Conservation (phyloP, 1,284 basidiomycete species). For the Neolentinus lepideus region DNA sequence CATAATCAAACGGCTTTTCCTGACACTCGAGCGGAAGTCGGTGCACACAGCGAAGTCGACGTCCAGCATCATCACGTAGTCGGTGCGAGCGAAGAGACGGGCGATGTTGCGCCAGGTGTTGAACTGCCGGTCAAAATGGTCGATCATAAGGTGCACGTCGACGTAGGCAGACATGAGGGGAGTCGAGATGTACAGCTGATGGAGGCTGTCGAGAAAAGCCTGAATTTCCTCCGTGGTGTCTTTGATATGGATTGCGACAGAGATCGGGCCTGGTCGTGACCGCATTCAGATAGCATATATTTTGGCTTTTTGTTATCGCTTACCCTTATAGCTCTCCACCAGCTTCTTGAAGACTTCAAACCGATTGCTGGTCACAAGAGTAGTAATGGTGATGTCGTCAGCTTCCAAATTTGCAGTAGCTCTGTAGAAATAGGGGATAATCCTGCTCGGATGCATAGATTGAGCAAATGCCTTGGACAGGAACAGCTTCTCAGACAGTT, state of each 20-base stretch:
- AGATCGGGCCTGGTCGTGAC: constrained; percentile 63
- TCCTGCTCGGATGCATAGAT: constrained; percentile 62
- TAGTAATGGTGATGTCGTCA: constrained; percentile 78
- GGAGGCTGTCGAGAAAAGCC: constrained; percentile 47
- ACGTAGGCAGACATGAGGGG: constrained; percentile 61
- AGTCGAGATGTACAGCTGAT: constrained; percentile 57
- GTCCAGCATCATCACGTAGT: constrained; percentile 84
- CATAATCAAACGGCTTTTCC: constrained; percentile 27
- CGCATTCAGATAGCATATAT: background rate
- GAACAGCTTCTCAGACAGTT: constrained; percentile 22
- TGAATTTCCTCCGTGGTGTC: constrained; percentile 33
- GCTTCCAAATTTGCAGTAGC: constrained; percentile 40
- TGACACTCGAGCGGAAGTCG: constrained; percentile 58
- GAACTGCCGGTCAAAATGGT: constrained; percentile 75
- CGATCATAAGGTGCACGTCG: constrained; percentile 84
- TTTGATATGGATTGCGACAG: constrained; percentile 68
- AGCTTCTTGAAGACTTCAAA: constrained; percentile 66
- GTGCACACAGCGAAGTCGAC: constrained; percentile 82
- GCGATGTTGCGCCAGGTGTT: constrained; percentile 85
- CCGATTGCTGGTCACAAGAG: constrained; percentile 74
- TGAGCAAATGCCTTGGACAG: constrained; percentile 63
- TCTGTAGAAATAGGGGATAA: constrained; percentile 76
- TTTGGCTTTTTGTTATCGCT: background rate
- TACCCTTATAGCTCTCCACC: constrained; percentile 68
- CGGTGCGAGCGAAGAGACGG: constrained; percentile 71